phyloP scores from a whole-genome alignment of 495 filamentous ascomycete genomes.

The Penicillium antarcticum region DNA sequence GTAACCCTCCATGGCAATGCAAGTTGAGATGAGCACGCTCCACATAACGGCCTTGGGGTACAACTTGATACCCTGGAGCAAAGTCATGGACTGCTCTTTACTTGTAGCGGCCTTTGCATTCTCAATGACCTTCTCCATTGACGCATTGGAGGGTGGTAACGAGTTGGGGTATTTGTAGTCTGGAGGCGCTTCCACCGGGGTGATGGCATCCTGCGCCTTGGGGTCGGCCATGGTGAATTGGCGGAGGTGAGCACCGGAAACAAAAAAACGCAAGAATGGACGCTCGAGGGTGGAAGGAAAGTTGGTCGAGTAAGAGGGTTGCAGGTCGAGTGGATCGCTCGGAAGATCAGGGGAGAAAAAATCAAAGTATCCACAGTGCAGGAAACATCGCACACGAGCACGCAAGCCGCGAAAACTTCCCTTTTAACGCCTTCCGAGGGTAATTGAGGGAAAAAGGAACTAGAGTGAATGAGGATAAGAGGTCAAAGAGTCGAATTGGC shows the following conservation, averaged over 20 bases:
- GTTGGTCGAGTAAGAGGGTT: not conserved
- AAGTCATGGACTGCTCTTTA: slow-evolving; percentile 46
- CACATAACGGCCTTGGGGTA: slow-evolving; percentile 58
- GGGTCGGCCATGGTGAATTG: slow-evolving; percentile 19
- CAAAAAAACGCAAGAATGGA: not conserved
- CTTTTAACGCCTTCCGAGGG: not conserved
- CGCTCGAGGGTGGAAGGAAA: not conserved
- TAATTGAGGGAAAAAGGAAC: not conserved
- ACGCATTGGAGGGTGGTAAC: slow-evolving; percentile 21
- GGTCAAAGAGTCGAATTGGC: slow-evolving; percentile 7
- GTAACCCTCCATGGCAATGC: slow-evolving; percentile 59
- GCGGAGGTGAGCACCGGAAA: slow-evolving; percentile 23
- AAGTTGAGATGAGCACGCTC: slow-evolving; percentile 52
- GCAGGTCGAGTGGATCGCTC: slow-evolving; percentile 2
- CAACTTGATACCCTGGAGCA: slow-evolving; percentile 43
- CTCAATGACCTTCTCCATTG: slow-evolving; percentile 35
- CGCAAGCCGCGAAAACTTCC: slow-evolving; percentile 7
- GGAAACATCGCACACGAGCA: slow-evolving; percentile 20
- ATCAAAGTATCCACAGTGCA: slow-evolving; percentile 16
- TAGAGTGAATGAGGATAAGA: slow-evolving; percentile 11
- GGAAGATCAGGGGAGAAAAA: slow-evolving; percentile 11
- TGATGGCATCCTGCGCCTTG: slow-evolving; percentile 26
- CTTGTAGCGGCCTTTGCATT: slow-evolving; percentile 44
- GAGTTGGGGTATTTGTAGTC: slow-evolving; percentile 12
- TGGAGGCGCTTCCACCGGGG: slow-evolving; percentile 18